phyloP scores from a whole-genome alignment of 2,329 filamentous ascomycete species.

The Bipolaris sorokiniana region DNA sequence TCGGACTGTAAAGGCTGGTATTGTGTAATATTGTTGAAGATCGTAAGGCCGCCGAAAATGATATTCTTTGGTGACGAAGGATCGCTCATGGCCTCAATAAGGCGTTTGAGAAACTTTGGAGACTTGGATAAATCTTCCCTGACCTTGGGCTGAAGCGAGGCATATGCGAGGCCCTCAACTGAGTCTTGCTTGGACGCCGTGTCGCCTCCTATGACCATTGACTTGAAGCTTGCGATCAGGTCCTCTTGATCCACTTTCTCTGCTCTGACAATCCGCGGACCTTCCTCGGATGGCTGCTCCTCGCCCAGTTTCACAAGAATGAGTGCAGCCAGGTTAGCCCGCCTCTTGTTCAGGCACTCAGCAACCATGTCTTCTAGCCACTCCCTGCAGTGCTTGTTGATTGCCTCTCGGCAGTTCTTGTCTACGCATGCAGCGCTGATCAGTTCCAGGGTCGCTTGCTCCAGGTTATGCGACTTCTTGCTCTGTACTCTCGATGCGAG shows the following conservation, averaged over 20 bases:
- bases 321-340: constrained; percentile 59
- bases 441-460: constrained; percentile 85
- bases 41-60: constrained; percentile 84
- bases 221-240: constrained; percentile 63
- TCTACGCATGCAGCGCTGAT: constrained; percentile 92
- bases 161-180: constrained; percentile 90
- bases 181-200: constrained; percentile 69
- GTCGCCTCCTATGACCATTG: constrained; percentile 67
- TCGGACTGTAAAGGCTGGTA: constrained; percentile 81
- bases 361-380: constrained; percentile 88
- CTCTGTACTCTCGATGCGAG: constrained; percentile 78
- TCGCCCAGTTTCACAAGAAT: constrained; percentile 64
- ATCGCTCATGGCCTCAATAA: constrained; percentile 66
- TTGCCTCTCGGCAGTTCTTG: constrained; percentile 77
- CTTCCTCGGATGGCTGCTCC: constrained; percentile 40
- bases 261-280: constrained; percentile 41
- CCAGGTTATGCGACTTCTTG: constrained; percentile 84
- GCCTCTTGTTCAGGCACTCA: constrained; percentile 66
- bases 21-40: constrained; percentile 81
- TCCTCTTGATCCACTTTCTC: constrained; percentile 52
- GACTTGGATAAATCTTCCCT: constrained; percentile 82
- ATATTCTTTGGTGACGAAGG: constrained; percentile 59
- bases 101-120: constrained; percentile 67
- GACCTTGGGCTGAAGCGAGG: constrained; percentile 81
- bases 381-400: constrained; percentile 81